Percentiles rank a stretch among this genome's conserved stretches.
Evolutionary conservation across 2,329 filamentous ascomycete species (phyloP).

Genomic region (Fusarium sp.): DNA sequence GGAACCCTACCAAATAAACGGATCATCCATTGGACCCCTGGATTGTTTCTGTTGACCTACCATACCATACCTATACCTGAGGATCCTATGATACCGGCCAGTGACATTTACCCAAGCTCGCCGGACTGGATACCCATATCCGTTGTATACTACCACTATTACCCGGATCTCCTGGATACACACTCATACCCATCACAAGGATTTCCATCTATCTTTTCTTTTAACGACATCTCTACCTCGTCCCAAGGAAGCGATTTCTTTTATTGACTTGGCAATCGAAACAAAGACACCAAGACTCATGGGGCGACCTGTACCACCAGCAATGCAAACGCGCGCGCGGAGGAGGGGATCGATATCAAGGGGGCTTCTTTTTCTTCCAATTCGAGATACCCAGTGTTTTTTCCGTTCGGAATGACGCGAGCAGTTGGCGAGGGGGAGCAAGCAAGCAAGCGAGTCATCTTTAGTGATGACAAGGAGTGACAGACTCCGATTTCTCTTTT

Average conservation of each 20-base stretch:
- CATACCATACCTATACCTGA: conserved; percentile 26
- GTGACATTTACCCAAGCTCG: conserved; percentile 30
- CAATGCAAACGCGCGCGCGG: conserved; percentile 43
- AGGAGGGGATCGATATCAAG: conserved; percentile 43
- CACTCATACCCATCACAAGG: conserved; percentile 14
- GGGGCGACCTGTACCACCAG: conserved; percentile 48
- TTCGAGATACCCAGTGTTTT: conserved; percentile 50
- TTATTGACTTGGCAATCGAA: conserved; percentile 37
- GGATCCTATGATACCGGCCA: conserved; percentile 37
- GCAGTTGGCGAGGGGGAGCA: conserved; percentile 38
- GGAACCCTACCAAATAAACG: conserved; percentile 63
- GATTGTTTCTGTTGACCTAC: conserved; percentile 33
- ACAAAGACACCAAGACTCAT: conserved; percentile 38
- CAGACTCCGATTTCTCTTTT: conserved; percentile 18
- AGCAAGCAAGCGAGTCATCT: conserved; percentile 23
- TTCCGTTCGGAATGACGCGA: conserved; percentile 43
- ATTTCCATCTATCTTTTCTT: conserved; percentile 34
- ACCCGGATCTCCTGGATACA: conserved; percentile 39
- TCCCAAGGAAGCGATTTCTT: conserved; percentile 39
- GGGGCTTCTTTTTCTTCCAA: conserved; percentile 45
- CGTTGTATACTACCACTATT: conserved; percentile 45
- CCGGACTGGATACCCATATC: conserved; percentile 40
- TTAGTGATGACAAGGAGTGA: conserved; percentile 18
- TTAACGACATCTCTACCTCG: conserved; percentile 39
- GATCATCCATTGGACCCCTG: conserved; percentile 37